Percentiles rank a stretch among this genome's conserved stretches.
phyloP scores from a whole-genome alignment of 768 basidiomycete genomes.

The Pulveroboletus sp. region DNA sequence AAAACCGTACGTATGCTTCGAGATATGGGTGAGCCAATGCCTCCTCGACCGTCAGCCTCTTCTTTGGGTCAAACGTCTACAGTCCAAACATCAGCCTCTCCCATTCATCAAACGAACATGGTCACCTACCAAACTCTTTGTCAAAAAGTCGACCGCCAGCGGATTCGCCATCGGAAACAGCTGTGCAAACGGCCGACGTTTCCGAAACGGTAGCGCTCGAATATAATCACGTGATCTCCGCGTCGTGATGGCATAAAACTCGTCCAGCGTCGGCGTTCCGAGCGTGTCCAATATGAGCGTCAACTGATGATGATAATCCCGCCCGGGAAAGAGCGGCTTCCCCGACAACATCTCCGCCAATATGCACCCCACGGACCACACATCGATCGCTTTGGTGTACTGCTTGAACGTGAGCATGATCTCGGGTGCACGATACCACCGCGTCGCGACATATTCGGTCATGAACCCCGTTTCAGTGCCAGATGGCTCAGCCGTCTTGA shows the following conservation, averaged over 20 bases:
- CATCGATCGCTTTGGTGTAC: slow-evolving; percentile 94
- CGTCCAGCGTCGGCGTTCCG: slow-evolving; percentile 95
- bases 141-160: slow-evolving; percentile 71
- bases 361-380: slow-evolving; percentile 87
- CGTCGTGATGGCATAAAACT: slow-evolving; percentile 96
- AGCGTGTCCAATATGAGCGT: slow-evolving; percentile 94
- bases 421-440: slow-evolving; percentile 99
- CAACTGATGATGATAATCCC: slow-evolving; percentile 95
- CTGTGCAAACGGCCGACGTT: slow-evolving; percentile 74
- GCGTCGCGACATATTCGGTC: slow-evolving; percentile 97
- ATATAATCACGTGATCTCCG: slow-evolving; percentile 93
- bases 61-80: slow-evolving; percentile 96
- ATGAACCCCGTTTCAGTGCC: slow-evolving; percentile 87
- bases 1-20: slow-evolving; percentile 77
- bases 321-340: slow-evolving; percentile 94
- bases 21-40: slow-evolving; percentile 94
- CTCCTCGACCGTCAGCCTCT: slow-evolving; percentile 91
- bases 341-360: slow-evolving; percentile 97
- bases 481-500: slow-evolving; percentile 80
- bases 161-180: slow-evolving; percentile 92
- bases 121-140: slow-evolving; percentile 69
- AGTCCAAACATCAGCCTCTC: background rate
- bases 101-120: too few relatives aligned
- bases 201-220: slow-evolving; percentile 90
- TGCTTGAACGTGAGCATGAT: slow-evolving; percentile 99